phyloP scores from a whole-genome alignment of 1,284 basidiomycete genomes.

The Phellinidium pouzarii region DNA sequence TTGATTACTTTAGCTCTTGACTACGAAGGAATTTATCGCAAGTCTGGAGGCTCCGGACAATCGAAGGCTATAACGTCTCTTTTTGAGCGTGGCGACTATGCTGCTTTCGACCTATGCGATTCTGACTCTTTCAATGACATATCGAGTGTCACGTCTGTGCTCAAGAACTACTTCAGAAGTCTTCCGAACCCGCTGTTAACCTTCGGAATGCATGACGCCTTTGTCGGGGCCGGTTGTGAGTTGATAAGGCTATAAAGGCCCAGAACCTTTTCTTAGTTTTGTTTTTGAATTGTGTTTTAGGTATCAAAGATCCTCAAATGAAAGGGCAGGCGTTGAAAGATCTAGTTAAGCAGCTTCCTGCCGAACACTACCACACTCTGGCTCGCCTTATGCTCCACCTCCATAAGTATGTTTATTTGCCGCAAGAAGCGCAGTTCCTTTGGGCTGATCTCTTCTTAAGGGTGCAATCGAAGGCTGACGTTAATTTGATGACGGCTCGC shows the following conservation, averaged over 20 bases:
- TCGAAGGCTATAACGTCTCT: conserved; percentile 91
- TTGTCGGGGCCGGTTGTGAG: conserved; percentile 61
- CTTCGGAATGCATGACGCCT: conserved; percentile 85
- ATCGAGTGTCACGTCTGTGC: conserved; percentile 90
- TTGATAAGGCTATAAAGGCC: background rate
- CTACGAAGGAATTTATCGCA: conserved; percentile 95
- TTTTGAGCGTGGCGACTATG: conserved; percentile 90
- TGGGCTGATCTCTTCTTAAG: conserved; percentile 34
- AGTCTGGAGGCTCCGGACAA: conserved; percentile 90
- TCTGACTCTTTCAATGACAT: conserved; percentile 93
- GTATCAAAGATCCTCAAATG: conserved; percentile 52
- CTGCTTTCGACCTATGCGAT: conserved; percentile 83
- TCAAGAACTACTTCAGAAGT: conserved; percentile 94
- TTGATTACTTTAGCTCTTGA: conserved; percentile 48
- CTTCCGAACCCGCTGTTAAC: conserved; percentile 90
- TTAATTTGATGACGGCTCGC: conserved; percentile 91
- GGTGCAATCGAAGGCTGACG: conserved; percentile 59
- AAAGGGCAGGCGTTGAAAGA: conserved; percentile 63
- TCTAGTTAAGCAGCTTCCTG: conserved; percentile 74
- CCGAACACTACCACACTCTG: conserved; percentile 84
- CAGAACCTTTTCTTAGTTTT: background rate
- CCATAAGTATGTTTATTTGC: conserved; percentile 47
- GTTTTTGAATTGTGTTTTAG: conserved; percentile 6
- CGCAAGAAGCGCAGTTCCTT: background rate
- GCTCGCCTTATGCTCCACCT: conserved; percentile 83